These are phyloP conservation scores for Naganishia vishniacii DNA, from an alignment of 768 basidiomycete species.

Conservation along the genomic window DNA sequence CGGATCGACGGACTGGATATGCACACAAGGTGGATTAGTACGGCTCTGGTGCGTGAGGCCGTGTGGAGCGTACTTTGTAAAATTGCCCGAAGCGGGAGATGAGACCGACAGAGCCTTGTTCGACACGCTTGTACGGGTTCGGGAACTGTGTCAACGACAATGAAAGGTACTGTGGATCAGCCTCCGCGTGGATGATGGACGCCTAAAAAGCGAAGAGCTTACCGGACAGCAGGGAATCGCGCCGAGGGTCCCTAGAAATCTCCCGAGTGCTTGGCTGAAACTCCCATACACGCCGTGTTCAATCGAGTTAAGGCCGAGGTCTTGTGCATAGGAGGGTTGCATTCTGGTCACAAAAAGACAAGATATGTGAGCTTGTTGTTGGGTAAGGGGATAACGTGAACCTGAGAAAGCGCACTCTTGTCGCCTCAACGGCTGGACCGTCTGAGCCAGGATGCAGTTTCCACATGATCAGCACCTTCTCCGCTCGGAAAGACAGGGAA, in stretches of 20 bases:
- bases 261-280: constrained; percentile 55
- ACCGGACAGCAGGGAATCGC: constrained; percentile 76
- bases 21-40: background rate
- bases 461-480: background rate
- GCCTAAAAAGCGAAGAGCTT: too few species aligned
- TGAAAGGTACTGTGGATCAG: too few species aligned
- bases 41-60: background rate
- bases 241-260: constrained; percentile 62
- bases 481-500: too few species aligned
- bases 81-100: constrained; percentile 91
- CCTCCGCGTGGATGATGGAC: too few species aligned
- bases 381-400: background rate
- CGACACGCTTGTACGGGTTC: constrained; percentile 56
- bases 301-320: constrained; percentile 66
- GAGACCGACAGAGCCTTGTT: constrained; percentile 84
- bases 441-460: constrained; percentile 8
- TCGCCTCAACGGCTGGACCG: constrained; percentile 25
- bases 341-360: constrained; percentile 30
- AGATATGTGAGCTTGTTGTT: background rate
- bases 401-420: too few species aligned
- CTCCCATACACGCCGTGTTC: constrained; percentile 82
- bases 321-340: constrained; percentile 87
- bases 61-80: constrained; percentile 57
- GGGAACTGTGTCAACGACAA: constrained; percentile 11
- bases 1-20: constrained; percentile 65